Base-by-base conservation (phyloP, 2,329 filamentous ascomycete genomes). In the Chaetomium sp. region DNA sequence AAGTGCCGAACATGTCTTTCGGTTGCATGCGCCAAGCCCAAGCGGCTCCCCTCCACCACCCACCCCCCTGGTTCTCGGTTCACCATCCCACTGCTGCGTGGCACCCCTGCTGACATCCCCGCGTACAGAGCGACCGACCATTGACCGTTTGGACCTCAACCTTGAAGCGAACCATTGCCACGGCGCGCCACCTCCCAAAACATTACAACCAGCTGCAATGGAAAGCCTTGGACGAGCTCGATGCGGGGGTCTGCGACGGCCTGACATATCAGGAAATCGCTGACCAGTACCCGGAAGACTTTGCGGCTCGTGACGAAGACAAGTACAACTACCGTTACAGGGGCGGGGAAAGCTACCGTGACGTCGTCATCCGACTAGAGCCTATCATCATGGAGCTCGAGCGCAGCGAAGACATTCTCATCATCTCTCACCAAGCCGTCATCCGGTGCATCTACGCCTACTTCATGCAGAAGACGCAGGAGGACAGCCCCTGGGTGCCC, bases 271-370 rank as follows among this genome's bases (percentile, higher is more conserved):
- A 90, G 67, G 88, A 99, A 69, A 97, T 99, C 68, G 90, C 94
- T 66, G 84, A 95, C 66, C 76, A 81, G 53, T 97, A 89, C 69
- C 94, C 94, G 0, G 91, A 96, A 64, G 94, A 99, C 74, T 99
- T 99, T 74, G 84, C 85, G 49, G 91, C 92, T 37, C 89, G 94
- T 60, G 94, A 99, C 71, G 90, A 96, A 63, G 94, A 99, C 78
- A 99, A 99, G 74, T 97, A 97, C 82, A 97, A 99, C 76, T 99
- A 99, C 75, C 90, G 94, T 55, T 99, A 99, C 73, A 87, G 94
- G 5, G 94, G 94, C 60, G 94, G 94, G 53, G 94, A 99, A 74
- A 95, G 89, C 59, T 86, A 99, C 71, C 89, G 92, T 54, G 94
- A 99, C 67, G 92, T 99, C 1, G 94, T 99, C 42, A 97, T 96